A percentile compares a stretch with the other conserved stretches of the same genome.
phyloP scores from a whole-genome alignment of 805 yeast species.

The Isabelozyma gotoi region DNA sequence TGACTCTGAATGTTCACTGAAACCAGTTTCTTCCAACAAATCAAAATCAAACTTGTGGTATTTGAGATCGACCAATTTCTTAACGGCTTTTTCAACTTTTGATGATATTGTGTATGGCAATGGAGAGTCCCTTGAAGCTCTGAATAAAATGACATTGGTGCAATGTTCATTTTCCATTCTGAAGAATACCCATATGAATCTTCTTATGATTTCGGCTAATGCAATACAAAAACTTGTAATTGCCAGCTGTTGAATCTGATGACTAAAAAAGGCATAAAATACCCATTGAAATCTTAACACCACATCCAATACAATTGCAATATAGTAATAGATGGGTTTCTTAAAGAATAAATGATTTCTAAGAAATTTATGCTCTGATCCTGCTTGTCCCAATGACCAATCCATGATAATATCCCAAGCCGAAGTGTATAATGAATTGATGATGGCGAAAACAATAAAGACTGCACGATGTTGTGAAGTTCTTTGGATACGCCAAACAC shows the following conservation, averaged over 20 bases:
- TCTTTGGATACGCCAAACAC: slow-evolving; percentile 70
- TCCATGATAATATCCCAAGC: slow-evolving; percentile 95
- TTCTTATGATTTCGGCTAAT: slow-evolving; percentile 73
- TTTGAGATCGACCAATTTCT: slow-evolving; percentile 33
- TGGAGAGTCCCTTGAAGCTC: slow-evolving; percentile 86
- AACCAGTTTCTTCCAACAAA: neutral
- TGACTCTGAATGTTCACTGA: neutral
- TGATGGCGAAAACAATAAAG: slow-evolving; percentile 70
- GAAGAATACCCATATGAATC: slow-evolving; percentile 88
- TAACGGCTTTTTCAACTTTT: slow-evolving; percentile 36
- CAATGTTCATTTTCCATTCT: slow-evolving; percentile 97
- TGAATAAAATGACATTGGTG: slow-evolving; percentile 77
- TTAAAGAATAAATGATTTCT: slow-evolving; percentile 71
- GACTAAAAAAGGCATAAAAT: slow-evolving; percentile 76
- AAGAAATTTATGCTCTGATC: slow-evolving; percentile 54
- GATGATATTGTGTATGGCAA: slow-evolving; percentile 64
- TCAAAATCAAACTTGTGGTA: slow-evolving; percentile 12
- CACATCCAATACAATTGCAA: slow-evolving; percentile 72
- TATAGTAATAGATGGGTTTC: slow-evolving; percentile 53
- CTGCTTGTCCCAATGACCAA: slow-evolving; percentile 82
- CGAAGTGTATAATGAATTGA: slow-evolving; percentile 69
- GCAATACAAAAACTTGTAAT: slow-evolving; percentile 82
- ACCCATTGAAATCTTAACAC: slow-evolving; percentile 88
- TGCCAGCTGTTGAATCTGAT: slow-evolving; percentile 83
- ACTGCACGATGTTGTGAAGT: slow-evolving; percentile 44